phyloP scores from a whole-genome alignment of 2,329 filamentous ascomycete genomes.

The Metarhizium robertsii region DNA sequence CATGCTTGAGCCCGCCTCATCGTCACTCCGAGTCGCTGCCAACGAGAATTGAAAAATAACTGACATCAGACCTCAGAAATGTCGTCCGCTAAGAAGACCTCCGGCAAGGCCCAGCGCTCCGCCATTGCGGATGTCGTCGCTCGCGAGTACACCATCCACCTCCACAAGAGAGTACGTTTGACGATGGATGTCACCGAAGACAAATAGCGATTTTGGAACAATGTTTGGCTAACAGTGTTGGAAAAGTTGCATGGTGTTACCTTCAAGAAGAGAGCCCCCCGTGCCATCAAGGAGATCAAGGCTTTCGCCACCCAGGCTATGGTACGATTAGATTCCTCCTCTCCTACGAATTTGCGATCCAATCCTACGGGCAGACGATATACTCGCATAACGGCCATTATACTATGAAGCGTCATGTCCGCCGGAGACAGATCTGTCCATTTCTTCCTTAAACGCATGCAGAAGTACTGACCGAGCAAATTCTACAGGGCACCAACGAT shows the following conservation, averaged over 20 bases:
- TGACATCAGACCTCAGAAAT: conserved; percentile 26
- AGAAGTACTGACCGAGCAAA: conserved; percentile 13
- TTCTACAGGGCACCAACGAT: conserved; percentile 76
- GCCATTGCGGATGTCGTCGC: conserved; percentile 98
- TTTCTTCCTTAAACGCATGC: neutral
- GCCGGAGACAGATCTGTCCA: neutral
- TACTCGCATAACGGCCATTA: neutral
- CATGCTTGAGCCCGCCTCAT: neutral
- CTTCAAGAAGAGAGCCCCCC: conserved; percentile 99
- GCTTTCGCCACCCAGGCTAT: conserved; percentile 87
- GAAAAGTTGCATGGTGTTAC: conserved; percentile 83
- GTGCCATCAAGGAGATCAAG: conserved; percentile 99
- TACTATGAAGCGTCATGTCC: neutral
- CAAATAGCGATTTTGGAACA: conserved; percentile 7
- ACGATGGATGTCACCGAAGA: neutral
- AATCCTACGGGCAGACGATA: neutral
- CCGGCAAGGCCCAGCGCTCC: conserved; percentile 55
- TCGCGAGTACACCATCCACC: conserved; percentile 99
- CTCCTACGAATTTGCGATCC: neutral
- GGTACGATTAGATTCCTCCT: conserved; percentile 51
- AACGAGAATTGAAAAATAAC: conserved; percentile 10
- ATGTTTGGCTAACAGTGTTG: conserved; percentile 7
- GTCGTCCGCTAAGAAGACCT: conserved; percentile 30
- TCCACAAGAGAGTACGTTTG: conserved; percentile 74
- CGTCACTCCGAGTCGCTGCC: conserved; percentile 1